Evolutionary conservation across 306 rosid species (phyloP).

Genomic region (Erythrophleum fordii): DNA sequence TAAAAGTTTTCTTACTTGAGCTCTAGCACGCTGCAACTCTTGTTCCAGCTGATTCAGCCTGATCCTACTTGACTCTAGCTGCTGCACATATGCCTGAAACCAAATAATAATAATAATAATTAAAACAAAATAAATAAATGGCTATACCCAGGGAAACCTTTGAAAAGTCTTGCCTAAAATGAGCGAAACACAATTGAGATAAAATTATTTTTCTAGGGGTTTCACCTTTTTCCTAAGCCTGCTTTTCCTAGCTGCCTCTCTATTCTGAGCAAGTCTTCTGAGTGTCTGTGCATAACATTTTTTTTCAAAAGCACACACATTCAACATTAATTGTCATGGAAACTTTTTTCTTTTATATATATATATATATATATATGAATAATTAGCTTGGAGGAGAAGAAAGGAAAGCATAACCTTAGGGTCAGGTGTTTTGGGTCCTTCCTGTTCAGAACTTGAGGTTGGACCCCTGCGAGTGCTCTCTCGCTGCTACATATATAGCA

Average conservation of each 20-base stretch:
- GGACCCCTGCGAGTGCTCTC: conserved; percentile 81
- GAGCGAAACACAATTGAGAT: conserved; percentile 26
- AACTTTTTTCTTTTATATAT: background rate
- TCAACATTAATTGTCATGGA: conserved; percentile 5
- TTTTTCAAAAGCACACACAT: background rate
- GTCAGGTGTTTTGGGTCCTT: conserved; percentile 94
- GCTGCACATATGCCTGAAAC: conserved; percentile 92
- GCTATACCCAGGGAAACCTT: background rate
- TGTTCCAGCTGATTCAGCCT: conserved; percentile 94
- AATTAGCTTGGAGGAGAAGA: background rate
- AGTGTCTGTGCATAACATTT: conserved; percentile 61
- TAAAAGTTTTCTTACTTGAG: conserved; percentile 60
- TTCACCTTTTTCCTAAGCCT: conserved; percentile 93
- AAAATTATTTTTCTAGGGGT: conserved; percentile 10
- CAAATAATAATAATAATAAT: background rate
- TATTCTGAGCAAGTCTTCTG: conserved; percentile 98
- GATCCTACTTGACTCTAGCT: conserved; percentile 89
- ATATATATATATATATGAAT: background rate
- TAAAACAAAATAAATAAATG: background rate
- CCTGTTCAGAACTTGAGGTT: conserved; percentile 93
- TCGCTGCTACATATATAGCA: conserved; percentile 49
- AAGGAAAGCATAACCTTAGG: conserved; percentile 65
- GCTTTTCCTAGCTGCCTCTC: conserved; percentile 99
- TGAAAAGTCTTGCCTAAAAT: conserved; percentile 36
- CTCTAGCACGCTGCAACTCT: conserved; percentile 85